Evolutionary conservation across 176 grass and related monocot species (phyloP).

Genomic region (Bonia amplexicaulis): DNA sequence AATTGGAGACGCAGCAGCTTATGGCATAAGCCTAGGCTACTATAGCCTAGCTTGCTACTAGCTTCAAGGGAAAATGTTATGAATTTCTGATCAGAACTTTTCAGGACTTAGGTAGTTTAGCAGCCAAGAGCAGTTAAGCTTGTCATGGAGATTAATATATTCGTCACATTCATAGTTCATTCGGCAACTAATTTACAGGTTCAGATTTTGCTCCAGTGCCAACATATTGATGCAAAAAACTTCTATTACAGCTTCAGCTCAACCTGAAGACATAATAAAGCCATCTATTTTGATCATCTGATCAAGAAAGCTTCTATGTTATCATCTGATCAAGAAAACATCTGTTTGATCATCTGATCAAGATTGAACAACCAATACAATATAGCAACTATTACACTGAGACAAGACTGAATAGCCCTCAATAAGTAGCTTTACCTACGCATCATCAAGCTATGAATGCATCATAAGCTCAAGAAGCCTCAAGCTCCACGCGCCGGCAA

Average conservation of each 20-base stretch:
- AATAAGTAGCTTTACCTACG: conserved; percentile 12
- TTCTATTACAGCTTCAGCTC: conserved; percentile 33
- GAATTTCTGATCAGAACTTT: background rate
- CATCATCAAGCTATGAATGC: background rate
- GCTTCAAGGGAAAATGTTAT: conserved; percentile 4
- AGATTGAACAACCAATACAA: conserved; percentile 21
- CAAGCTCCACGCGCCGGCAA: conserved; percentile 10
- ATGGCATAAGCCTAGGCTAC: background rate
- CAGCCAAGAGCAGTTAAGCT: background rate
- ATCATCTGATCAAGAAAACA: conserved; percentile 23
- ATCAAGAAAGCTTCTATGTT: conserved; percentile 11
- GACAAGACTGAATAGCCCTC: conserved; percentile 7
- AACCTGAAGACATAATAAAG: background rate
- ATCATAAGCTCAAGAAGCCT: conserved; percentile 35
- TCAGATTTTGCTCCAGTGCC: background rate
- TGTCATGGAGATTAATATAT: background rate
- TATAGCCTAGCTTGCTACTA: background rate
- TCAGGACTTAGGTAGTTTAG: background rate
- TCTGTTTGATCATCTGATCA: conserved; percentile 27
- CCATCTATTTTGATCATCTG: background rate
- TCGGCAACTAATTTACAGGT: conserved; percentile 4
- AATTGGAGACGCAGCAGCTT: conserved; percentile 18
- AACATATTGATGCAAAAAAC: background rate
- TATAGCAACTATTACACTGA: background rate
- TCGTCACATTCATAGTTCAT: background rate